Evolutionary conservation across 1,139 yeast genomes (phyloP).

Genomic region (Williopsis jadinii): DNA sequence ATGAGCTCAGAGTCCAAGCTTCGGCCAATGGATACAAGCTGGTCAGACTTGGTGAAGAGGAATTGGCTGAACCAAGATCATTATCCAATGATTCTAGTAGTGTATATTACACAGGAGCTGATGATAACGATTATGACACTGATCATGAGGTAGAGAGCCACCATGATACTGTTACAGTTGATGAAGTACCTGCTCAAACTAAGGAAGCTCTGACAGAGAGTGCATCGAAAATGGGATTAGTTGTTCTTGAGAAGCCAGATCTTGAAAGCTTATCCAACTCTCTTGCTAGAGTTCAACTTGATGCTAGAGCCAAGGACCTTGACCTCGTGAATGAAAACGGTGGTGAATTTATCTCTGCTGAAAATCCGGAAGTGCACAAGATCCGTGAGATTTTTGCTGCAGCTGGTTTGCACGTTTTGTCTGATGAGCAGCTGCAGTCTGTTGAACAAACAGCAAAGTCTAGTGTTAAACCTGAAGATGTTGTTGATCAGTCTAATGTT

Average conservation of each 20-base stretch:
- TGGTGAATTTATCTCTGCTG: constrained; percentile 2
- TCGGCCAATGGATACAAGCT: constrained; percentile 20
- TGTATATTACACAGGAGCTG: constrained; percentile 7
- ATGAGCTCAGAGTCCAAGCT: constrained; percentile 21
- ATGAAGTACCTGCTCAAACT: constrained; percentile 1
- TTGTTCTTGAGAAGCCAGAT: constrained; percentile 13
- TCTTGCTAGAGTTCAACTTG: background rate
- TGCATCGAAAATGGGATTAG: constrained; percentile 12
- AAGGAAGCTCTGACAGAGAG: constrained; percentile 2
- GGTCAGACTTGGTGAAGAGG: constrained; percentile 11
- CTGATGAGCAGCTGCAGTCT: constrained; percentile 3
- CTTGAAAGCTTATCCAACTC: constrained; percentile 4
- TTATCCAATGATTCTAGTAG: background rate
- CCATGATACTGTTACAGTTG: constrained; percentile 8
- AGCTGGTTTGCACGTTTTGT: constrained; percentile 7
- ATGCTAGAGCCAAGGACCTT: background rate
- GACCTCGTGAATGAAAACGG: constrained; percentile 11
- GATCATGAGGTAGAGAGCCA: constrained; percentile 7
- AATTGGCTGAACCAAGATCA: constrained; percentile 1
- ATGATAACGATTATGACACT: constrained; percentile 9
- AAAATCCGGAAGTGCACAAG: constrained; percentile 6
- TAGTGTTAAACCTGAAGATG: constrained; percentile 3
- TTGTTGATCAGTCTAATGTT: constrained; percentile 7
- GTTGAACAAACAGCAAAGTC: constrained; percentile 4
- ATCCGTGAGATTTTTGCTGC: constrained; percentile 7